These are phyloP conservation scores for Atkinsonella texensis DNA, from an alignment of 2,329 filamentous ascomycete genomes.

Conservation along the genomic window DNA sequence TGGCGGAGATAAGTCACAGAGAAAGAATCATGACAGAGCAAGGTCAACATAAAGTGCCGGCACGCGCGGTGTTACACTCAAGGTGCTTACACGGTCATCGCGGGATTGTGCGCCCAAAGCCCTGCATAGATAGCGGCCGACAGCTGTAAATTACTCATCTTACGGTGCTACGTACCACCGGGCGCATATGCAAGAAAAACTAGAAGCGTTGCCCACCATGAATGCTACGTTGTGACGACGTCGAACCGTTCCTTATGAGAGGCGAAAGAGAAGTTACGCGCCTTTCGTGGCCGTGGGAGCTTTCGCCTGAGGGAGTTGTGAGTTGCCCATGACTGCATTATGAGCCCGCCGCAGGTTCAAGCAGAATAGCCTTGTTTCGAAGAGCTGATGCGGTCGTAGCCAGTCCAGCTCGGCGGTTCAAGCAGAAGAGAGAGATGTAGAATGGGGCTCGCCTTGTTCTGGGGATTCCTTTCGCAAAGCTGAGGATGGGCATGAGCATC, in stretches of 20 bases:
- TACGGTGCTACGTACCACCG: background rate
- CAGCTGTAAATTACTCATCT: background rate
- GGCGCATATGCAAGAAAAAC: background rate
- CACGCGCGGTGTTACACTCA: too few species aligned
- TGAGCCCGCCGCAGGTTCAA: too few species aligned
- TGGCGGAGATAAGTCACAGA: too few species aligned
- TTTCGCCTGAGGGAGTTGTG: background rate
- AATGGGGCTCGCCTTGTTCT: too few species aligned
- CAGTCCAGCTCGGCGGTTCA: too few species aligned
- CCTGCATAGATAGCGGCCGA: background rate
- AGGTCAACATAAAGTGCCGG: too few species aligned
- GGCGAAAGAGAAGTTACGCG: background rate
- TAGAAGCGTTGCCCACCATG: background rate
- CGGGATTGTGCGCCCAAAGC: background rate
- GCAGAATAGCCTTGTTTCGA: too few species aligned
- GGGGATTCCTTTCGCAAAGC: too few species aligned
- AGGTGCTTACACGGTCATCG: background rate
- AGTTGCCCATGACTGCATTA: too few species aligned
- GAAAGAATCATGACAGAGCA: too few species aligned
- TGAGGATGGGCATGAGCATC: background rate
- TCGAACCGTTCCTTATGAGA: background rate
- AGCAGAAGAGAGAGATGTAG: too few species aligned
- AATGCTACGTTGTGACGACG: background rate
- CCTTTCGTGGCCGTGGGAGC: background rate
- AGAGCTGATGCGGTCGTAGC: too few species aligned